Evolutionary conservation across 2,329 filamentous ascomycete species (phyloP), one percentile per base, ranked within the genome.

Genomic region (Trichoderma lentiforme): DNA sequence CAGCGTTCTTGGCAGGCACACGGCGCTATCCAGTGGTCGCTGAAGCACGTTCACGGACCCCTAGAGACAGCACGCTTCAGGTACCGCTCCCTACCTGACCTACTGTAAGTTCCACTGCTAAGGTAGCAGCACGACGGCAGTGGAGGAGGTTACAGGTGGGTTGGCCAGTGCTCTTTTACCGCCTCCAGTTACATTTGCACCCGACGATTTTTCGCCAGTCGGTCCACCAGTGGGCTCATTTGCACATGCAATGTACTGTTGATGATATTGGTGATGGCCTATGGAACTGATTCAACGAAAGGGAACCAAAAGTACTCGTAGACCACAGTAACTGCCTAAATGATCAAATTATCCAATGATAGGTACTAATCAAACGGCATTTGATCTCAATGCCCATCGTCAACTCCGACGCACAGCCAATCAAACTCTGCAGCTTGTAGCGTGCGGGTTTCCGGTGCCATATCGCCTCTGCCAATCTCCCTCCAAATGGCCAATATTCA

Each of bases 1-100:
- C 61, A 57, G 69, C 69, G 36, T 58, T 71, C 69, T 66, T 71
- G 69, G 69, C 69, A 71, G 69, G 69, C 58, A 47, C 69, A 34
- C 61, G 36, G 61, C 69, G 69, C 68, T 57, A 24, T 60, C 56
- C 18, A 69, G 56, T 69, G 66, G 66, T 53, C 57, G 57, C 28
- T 61, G 66, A 53, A 61, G 66, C 66, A 69, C 5, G 28, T 36
- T 66, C n/a, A 66, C 63, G 43, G 28, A 39, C 53, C 53, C 56
- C 36, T 36, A n/a, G 36, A 24, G 24, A 36, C 18, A 15, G 56
- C 11, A 53, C 51, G 34, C 47, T 66, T 56, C 47, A 66, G 63
- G 43, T 51, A 5, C 43, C 43, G 18, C 43, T 47, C 43, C 43
- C 43, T 47, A 47, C 18, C 18, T 39, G 15, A 15, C 15, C 14